phyloP scores from a whole-genome alignment of 1,139 yeast species.

The Magnusiomyces tetraspermus region DNA sequence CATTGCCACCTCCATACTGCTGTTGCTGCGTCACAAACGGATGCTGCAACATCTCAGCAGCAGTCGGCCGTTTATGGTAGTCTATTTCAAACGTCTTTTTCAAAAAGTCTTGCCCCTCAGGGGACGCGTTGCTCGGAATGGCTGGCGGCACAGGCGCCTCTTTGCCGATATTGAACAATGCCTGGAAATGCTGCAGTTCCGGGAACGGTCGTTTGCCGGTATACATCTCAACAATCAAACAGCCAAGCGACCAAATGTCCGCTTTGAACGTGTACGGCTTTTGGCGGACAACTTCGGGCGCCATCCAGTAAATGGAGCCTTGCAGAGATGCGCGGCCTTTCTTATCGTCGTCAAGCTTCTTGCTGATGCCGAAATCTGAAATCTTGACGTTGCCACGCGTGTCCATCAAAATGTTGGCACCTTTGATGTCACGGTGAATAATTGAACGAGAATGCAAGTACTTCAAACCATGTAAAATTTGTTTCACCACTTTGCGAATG shows the following conservation, averaged over 20 bases:
- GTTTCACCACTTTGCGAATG: conserved; percentile 73
- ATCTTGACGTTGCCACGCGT: conserved; percentile 86
- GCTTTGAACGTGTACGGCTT: conserved; percentile 82
- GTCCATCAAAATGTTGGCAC: conserved; percentile 85
- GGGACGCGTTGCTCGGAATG: conserved; percentile 65
- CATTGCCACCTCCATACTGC: not conserved
- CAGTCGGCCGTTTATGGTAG: conserved; percentile 62
- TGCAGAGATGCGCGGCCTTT: conserved; percentile 74
- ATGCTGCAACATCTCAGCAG: conserved; percentile 58
- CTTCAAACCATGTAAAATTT: conserved; percentile 69
- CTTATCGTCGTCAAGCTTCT: conserved; percentile 46
- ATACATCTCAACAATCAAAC: conserved; percentile 85
- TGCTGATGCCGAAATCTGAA: conserved; percentile 90
- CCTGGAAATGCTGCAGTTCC: conserved; percentile 90
- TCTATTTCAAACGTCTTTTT: conserved; percentile 63
- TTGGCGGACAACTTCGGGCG: conserved; percentile 93
- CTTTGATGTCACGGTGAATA: conserved; percentile 86
- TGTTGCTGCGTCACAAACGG: conserved; percentile 28
- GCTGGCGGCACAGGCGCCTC: conserved; percentile 60
- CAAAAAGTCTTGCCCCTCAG: conserved; percentile 59
- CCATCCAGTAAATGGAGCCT: conserved; percentile 98
- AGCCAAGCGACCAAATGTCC: conserved; percentile 94
- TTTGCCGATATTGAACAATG: conserved; percentile 75
- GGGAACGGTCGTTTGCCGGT: conserved; percentile 95
- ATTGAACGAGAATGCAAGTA: conserved; percentile 77